Base-by-base conservation (phyloP, 1,139 yeast species). In the Diutina rugosa region DNA sequence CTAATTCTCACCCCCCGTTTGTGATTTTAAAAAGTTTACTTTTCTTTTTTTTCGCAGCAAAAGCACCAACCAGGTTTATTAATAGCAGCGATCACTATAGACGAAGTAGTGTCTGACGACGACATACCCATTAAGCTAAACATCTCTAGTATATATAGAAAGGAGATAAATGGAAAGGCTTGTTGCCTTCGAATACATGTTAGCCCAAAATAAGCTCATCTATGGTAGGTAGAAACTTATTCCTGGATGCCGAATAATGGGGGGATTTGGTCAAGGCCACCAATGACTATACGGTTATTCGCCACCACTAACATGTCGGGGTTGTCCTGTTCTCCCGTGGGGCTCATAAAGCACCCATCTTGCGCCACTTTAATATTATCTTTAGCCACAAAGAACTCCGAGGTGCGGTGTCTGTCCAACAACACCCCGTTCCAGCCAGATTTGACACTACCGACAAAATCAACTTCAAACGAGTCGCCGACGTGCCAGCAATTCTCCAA, bases 341-440 rank as follows among this genome's bases (percentile, higher is more conserved):
- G 30, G 6, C 35, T 30, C 45, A 18, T 30, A 14, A 29, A 29
- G 30, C 44, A 53, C 3, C 51, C 46, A 10, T 53, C 51, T 46
- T 53, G 41, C 6, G 38, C 35, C 38, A 26, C 41, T n/a, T 16
- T 44, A 14, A 29, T 58, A 44, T 46, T 51, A n/a, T 30, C 35
- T 54, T 41, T 54, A 55, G 28, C 48, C 56, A 46, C 46, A 45
- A 69, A 65, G 58, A 68, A 68, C 29, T 63, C 64, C 48, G 71
- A 68, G 2, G 56, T 53, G 21, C 63, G 60, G 1, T 62, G 58
- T 61, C 87, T 69, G 63, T 82, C 85, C 10, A 83, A 59, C 41
- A 80, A 68, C 0, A 85, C 69, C 3, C 85, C 82, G 59, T 80
- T 81, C 82, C 88, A 80, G 0, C 90, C 90, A 0, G 85, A 75